These are phyloP conservation scores for Catharanthus roseus DNA, from an alignment of 257 asterid species.

Conservation along the genomic window DNA sequence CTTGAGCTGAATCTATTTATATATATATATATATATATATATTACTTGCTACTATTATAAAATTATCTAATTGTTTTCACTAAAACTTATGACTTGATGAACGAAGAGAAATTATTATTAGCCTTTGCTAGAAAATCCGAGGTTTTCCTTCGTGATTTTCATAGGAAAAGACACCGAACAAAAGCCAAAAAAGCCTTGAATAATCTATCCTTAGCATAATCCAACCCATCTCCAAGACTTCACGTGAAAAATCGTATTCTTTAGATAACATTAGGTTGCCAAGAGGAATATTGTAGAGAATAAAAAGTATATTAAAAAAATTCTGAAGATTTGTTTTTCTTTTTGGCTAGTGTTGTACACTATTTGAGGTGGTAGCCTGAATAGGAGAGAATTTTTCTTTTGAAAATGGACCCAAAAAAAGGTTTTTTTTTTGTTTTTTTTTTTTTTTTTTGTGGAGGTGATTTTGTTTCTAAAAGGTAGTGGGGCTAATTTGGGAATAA, in stretches of 20 bases:
- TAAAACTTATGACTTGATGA: background rate
- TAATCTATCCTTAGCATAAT: constrained; percentile 73
- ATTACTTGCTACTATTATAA: too few species aligned
- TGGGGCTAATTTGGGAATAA: constrained; percentile 27
- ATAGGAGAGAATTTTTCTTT: background rate
- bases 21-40: background rate
- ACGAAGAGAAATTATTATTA: background rate
- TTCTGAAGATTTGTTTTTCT: background rate
- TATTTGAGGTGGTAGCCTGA: constrained; percentile 15
- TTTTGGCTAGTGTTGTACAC: constrained; percentile 6
- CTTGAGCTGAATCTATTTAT: constrained; percentile 3
- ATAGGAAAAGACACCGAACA: constrained; percentile 64
- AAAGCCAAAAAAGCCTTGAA: constrained; percentile 71
- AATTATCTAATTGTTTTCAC: background rate
- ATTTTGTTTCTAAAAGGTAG: constrained; percentile 8
- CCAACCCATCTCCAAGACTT: constrained; percentile 56
- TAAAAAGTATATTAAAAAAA: background rate
- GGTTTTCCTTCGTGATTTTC: constrained; percentile 85
- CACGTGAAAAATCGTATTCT: constrained; percentile 37
- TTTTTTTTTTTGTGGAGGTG: constrained; percentile 5
- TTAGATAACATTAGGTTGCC: constrained; percentile 35
- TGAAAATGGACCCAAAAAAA: constrained; percentile 2
- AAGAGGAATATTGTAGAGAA: background rate
- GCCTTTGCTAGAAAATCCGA: constrained; percentile 53
- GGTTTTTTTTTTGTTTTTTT: background rate